phyloP scores from a whole-genome alignment of 192 early-diverging fungal species.

The Oehlia diaphana region DNA sequence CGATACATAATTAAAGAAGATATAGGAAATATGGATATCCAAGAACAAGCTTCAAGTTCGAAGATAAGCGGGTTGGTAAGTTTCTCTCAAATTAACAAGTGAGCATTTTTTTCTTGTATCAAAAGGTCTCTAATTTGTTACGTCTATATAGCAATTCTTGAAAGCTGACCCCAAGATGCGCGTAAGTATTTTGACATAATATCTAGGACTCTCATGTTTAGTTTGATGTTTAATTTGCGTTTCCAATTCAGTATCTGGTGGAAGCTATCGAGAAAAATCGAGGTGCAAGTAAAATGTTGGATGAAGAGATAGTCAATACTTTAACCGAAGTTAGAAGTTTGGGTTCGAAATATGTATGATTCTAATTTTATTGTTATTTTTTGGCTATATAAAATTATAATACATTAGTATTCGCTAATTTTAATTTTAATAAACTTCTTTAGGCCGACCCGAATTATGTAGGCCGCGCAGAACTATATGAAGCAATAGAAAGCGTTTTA shows the following conservation, averaged over 20 bases:
- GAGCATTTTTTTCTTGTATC: background rate
- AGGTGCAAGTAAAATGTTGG: background rate
- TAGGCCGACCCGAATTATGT: conserved; percentile 78
- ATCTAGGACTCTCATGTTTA: background rate
- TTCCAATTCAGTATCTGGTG: background rate
- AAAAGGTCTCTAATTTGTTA: background rate
- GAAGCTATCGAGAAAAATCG: background rate
- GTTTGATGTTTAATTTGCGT: background rate
- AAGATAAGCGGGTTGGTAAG: background rate
- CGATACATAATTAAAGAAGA: background rate
- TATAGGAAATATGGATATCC: background rate
- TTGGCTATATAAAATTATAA: background rate
- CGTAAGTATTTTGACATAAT: background rate
- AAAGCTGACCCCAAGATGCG: background rate
- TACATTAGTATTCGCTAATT: background rate
- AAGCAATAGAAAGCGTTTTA: conserved; percentile 82
- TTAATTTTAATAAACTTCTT: background rate
- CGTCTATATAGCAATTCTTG: background rate
- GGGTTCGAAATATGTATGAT: background rate
- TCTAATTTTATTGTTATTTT: background rate
- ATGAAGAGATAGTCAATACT: background rate
- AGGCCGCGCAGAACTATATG: conserved; percentile 91
- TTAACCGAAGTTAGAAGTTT: background rate
- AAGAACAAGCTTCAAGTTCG: background rate
- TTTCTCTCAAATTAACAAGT: background rate